phyloP scores from a whole-genome alignment of 345 rosid genomes.

The Moricandia moricandioides region DNA sequence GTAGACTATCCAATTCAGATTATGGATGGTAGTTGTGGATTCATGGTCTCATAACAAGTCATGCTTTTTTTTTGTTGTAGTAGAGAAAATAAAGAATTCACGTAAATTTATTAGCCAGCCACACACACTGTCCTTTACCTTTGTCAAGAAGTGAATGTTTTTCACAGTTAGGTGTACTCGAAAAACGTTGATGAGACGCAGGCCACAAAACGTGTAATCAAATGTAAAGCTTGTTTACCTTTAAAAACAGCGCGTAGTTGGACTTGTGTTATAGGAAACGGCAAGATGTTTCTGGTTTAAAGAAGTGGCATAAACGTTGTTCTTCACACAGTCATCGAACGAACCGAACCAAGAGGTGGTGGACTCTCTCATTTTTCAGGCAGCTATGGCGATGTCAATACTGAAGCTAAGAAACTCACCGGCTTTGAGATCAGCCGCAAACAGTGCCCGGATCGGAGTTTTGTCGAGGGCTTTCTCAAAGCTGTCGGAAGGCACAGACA shows the following conservation, averaged over 20 bases:
- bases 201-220: background rate
- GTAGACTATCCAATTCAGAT: too few species aligned
- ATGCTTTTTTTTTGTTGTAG: background rate
- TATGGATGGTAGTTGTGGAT: background rate
- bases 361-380: background rate
- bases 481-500: conserved; percentile 59
- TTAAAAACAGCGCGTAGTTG: too few species aligned
- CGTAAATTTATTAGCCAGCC: background rate
- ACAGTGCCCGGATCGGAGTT: conserved; percentile 31
- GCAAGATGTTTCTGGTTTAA: background rate
- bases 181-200: background rate
- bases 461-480: conserved; percentile 55
- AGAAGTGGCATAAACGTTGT: too few species aligned
- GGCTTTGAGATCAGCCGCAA: conserved; percentile 36
- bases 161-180: background rate
- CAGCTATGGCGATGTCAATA: conserved; percentile 56
- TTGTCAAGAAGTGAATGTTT: background rate
- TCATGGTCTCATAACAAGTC: background rate
- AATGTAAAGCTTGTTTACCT: too few species aligned
- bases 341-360: background rate
- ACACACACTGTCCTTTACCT: background rate
- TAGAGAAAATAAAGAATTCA: background rate
- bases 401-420: conserved; percentile 45
- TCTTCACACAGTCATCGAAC: background rate
- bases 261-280: background rate